A percentile compares a stretch with the other conserved stretches of the same genome.
These are phyloP conservation scores for Xylaria sp. DNA, from an alignment of 2,329 filamentous ascomycete genomes.

Conservation along the genomic window DNA sequence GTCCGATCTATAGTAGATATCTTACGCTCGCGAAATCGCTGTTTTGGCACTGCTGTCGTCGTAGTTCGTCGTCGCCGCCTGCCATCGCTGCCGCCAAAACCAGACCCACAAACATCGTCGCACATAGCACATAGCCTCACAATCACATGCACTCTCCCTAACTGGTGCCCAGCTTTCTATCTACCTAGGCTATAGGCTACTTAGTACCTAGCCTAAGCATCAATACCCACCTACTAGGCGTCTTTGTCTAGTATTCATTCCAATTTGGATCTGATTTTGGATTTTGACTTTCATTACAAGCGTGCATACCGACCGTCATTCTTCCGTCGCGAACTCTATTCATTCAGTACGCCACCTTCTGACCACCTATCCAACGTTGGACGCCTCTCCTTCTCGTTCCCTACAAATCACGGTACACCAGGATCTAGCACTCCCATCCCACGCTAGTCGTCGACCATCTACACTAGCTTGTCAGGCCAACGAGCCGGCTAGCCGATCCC, in stretches of 20 bases:
- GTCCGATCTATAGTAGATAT: neutral
- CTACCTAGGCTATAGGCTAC: no score
- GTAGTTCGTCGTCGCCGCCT: no score
- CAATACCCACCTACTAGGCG: no score
- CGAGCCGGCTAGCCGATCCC: conserved; percentile 18
- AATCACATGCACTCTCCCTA: no score
- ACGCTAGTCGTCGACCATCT: conserved; percentile 1
- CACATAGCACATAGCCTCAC: no score
- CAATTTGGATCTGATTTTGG: no score
- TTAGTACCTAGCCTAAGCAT: no score
- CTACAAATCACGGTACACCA: neutral
- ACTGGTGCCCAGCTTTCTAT: no score
- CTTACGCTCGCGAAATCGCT: neutral
- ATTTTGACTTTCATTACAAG: no score
- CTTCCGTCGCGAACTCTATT: conserved; percentile 26
- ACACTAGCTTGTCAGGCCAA: conserved; percentile 17
- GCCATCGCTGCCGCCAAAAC: no score
- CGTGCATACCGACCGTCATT: neutral
- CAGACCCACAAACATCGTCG: no score
- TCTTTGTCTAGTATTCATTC: no score
- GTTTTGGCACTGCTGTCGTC: neutral
- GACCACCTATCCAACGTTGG: neutral
- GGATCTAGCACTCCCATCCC: neutral
- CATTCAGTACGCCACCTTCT: conserved; percentile 9
- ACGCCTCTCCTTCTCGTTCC: neutral